Evolutionary conservation across 1,284 basidiomycete genomes (phyloP), one percentile per base, ranked within the genome.

Genomic region (Cystobasidium slooffiae): DNA sequence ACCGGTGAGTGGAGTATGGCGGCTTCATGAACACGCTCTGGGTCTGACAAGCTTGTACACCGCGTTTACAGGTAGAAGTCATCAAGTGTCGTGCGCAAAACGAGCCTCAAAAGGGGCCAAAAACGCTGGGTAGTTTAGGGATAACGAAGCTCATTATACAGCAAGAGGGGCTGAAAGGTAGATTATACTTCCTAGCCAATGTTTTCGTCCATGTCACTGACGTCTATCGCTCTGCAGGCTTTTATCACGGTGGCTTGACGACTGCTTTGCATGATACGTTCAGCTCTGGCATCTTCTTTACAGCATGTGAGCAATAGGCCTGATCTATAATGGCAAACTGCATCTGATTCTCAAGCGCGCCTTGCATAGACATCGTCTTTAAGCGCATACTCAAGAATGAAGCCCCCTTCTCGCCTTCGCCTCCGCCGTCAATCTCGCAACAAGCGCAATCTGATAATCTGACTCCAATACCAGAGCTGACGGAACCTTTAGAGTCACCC

Each of bases 61-160:
- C 39, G 18, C 14, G 8, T 58, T 37, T 3, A 6, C 31, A 81
- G 80, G 78, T 81, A 72, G 80, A 81, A 70, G 80, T 81, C 24
- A 79, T 81, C 47, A 81, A 81, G 43, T 80, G 80, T 43, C 76
- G 80, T 44, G 80, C 80, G 14, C 80, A 81, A 65, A 79, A 77
- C 41, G 80, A 80, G 58, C 68, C 72, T 52, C 75, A 76, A 18
- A 75, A 72, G 20, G 70, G 74, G 47, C 59, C 64, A 24, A 72
- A 75, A 52, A 78, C 80, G 59, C 75, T 80, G 9, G 79, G 79
- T 14, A 78, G 76, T 22, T 79, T 77, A 63, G 67, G 70, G 8
- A 81, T 81, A 7, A 77, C 80, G 16, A 43, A 53, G n/a, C 74
- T 77, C 75, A 81, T 81, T 18, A 76, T 77, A 6, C 73, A 72